These are phyloP conservation scores for Setaria viridis DNA, from an alignment of 202 grass and related monocot genomes.

Conservation along the genomic window DNA sequence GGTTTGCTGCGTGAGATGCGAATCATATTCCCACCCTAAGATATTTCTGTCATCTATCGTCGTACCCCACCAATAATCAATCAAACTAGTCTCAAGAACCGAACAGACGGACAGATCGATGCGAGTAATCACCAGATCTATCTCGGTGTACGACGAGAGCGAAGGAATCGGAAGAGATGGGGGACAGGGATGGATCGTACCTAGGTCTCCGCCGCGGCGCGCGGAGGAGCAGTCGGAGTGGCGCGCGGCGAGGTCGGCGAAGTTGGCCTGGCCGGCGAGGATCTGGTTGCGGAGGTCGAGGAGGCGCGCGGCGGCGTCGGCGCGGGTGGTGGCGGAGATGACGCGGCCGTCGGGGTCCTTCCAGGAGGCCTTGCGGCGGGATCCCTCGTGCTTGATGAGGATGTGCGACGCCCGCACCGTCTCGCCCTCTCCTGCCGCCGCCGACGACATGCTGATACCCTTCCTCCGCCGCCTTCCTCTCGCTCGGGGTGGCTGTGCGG, in stretches of 20 bases:
- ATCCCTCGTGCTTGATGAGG: conserved; percentile 97
- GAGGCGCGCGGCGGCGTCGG: conserved; percentile 68
- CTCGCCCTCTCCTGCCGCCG: conserved; percentile 32
- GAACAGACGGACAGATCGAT: not conserved
- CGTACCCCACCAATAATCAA: not conserved
- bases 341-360: conserved; percentile 87
- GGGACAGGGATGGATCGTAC: conserved; percentile 12
- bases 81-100: not conserved
- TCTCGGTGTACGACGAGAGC: not conserved
- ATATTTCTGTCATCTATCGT: not conserved
- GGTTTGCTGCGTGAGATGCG: not conserved
- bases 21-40: not conserved
- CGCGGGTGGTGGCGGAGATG: conserved; percentile 80
- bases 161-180: not conserved
- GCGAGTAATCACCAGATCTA: conserved; percentile 6
- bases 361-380: conserved; percentile 92
- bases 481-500: not conserved
- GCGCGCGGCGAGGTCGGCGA: conserved; percentile 70
- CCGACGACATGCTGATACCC: conserved; percentile 18
- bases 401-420: conserved; percentile 93
- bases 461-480: not conserved
- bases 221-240: conserved; percentile 98
- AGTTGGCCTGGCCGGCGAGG: conserved; percentile 56
- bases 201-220: conserved; percentile 87
- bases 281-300: conserved; percentile 65